phyloP scores from a whole-genome alignment of 73 alveolate genomes.

The Blepharisma japonicum region DNA sequence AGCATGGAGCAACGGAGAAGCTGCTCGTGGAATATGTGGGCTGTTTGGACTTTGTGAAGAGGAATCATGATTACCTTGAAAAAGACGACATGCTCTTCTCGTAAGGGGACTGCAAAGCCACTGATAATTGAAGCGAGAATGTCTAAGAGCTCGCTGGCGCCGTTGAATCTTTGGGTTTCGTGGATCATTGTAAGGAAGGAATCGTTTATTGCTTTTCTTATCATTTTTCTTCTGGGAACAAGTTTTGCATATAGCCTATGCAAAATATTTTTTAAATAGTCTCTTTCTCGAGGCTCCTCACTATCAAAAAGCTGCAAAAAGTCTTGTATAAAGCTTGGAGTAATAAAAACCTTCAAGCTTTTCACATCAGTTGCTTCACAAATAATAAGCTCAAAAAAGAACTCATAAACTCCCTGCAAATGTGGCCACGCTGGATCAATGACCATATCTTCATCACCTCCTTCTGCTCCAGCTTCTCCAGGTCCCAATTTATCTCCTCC shows the following conservation, averaged over 20 bases:
- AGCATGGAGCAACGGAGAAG: constrained; percentile 88
- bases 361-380: constrained; percentile 70
- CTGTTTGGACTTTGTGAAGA: constrained; percentile 85
- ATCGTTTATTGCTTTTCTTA: constrained; percentile 82
- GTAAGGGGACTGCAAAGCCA: constrained; percentile 91
- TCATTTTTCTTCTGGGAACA: constrained; percentile 81
- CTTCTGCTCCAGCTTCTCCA: constrained; percentile 50
- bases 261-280: constrained; percentile 67
- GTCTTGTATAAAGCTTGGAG: constrained; percentile 61
- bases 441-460: constrained; percentile 35
- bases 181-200: constrained; percentile 82
- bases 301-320: constrained; percentile 71
- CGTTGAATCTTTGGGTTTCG: constrained; percentile 86
- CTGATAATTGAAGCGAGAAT: constrained; percentile 80
- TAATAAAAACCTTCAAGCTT: constrained; percentile 51
- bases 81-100: constrained; percentile 89
- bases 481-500: constrained; percentile 38
- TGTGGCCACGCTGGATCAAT: constrained; percentile 81
- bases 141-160: constrained; percentile 88
- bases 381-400: constrained; percentile 61
- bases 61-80: constrained; percentile 84
- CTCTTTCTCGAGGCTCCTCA: constrained; percentile 77
- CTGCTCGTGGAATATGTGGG: constrained; percentile 83
- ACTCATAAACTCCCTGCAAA: constrained; percentile 69
- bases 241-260: constrained; percentile 85